Evolutionary conservation across 1,139 yeast species (phyloP).

Genomic region (Suhomyces wounanorum): DNA sequence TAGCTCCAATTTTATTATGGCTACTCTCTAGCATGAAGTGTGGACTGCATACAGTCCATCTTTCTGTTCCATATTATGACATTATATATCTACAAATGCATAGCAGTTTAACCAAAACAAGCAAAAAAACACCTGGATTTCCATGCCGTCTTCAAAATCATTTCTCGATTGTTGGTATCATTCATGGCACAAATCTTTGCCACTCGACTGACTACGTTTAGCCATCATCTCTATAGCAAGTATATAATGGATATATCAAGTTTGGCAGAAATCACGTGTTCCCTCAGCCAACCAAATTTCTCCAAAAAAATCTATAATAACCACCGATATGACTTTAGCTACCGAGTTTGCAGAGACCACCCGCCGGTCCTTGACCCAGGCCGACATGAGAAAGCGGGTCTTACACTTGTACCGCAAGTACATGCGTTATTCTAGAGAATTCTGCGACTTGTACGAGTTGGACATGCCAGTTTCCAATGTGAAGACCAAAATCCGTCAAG

Average conservation of each 20-base stretch:
- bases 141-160: too few relatives aligned
- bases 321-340: constrained; percentile 54
- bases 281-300: constrained; percentile 31
- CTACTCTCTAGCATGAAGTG: too few relatives aligned
- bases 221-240: too few relatives aligned
- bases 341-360: constrained; percentile 88
- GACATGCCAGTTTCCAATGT: constrained; percentile 82
- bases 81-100: too few relatives aligned
- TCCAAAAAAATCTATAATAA: constrained; percentile 18
- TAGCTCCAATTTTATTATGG: too few relatives aligned
- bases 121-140: not conserved
- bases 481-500: constrained; percentile 85
- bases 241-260: too few relatives aligned
- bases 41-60: too few relatives aligned
- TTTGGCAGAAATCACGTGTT: constrained; percentile 5
- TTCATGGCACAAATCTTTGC: too few relatives aligned
- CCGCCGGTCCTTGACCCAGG: constrained; percentile 60
- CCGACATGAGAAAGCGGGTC: constrained; percentile 66
- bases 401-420: constrained; percentile 73
- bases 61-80: too few relatives aligned
- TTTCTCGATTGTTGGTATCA: too few relatives aligned
- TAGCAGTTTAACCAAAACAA: too few relatives aligned
- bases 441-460: constrained; percentile 72
- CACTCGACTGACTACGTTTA: too few relatives aligned
- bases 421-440: constrained; percentile 63